phyloP scores from a whole-genome alignment of 2,329 filamentous ascomycete species.

The Penicillium sclerotigenum region DNA sequence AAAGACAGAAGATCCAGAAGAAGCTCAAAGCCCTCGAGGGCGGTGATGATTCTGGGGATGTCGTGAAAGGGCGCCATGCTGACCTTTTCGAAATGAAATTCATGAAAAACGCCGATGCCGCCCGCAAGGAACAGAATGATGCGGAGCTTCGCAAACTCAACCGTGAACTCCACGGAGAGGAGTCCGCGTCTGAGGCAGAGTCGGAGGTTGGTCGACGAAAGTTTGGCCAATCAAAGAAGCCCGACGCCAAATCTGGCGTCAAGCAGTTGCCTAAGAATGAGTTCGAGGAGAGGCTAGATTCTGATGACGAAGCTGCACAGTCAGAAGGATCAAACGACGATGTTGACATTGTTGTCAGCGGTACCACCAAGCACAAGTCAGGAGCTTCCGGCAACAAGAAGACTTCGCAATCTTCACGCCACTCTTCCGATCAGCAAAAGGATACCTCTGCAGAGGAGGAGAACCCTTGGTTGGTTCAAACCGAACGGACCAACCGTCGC shows the following conservation, averaged over 20 bases:
- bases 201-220: constrained; percentile 62
- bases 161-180: constrained; percentile 64
- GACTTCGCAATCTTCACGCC: constrained; percentile 12
- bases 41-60: constrained; percentile 41
- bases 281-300: constrained; percentile 59
- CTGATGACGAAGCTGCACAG: constrained; percentile 45
- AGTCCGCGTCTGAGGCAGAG: constrained; percentile 53
- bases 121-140: constrained; percentile 75
- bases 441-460: constrained; percentile 29
- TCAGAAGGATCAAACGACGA: constrained; percentile 27
- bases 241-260: constrained; percentile 29
- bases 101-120: constrained; percentile 84
- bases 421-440: constrained; percentile 15
- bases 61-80: constrained; percentile 51
- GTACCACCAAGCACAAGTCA: constrained; percentile 21
- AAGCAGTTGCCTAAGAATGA: constrained; percentile 47
- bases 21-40: constrained; percentile 51
- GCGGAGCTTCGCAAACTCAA: constrained; percentile 68
- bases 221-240: constrained; percentile 36
- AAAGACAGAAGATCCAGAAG: constrained; percentile 36
- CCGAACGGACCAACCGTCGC: constrained; percentile 34
- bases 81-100: constrained; percentile 84
- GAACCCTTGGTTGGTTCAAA: constrained; percentile 40
- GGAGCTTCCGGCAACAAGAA: constrained; percentile 19
- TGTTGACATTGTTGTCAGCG: constrained; percentile 36